A percentile compares a stretch with the other conserved stretches of the same genome.
These are phyloP conservation scores for Cyclotella sp. DNA, from an alignment of 108 stramenopile genomes.

Conservation along the genomic window DNA sequence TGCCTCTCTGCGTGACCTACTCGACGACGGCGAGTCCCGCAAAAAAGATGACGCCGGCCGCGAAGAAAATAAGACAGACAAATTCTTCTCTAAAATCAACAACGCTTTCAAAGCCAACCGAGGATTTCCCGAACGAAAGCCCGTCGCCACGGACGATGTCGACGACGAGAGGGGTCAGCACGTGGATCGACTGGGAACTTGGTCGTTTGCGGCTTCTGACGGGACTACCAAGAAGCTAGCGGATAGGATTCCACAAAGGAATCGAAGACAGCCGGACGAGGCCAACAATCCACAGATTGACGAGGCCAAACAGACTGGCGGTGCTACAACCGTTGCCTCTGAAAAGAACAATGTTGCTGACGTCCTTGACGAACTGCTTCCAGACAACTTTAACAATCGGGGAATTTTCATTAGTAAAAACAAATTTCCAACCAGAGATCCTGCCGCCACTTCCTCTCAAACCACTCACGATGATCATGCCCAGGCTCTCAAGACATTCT, in stretches of 20 bases:
- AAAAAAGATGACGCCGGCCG: not conserved
- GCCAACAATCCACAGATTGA: not conserved
- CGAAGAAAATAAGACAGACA: not conserved
- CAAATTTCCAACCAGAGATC: conserved; percentile 9
- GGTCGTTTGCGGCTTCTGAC: not conserved
- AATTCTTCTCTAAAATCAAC: conserved; percentile 14
- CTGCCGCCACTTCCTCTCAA: not conserved
- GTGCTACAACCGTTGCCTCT: not conserved
- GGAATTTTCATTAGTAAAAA: conserved; percentile 1
- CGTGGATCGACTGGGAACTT: conserved; percentile 7
- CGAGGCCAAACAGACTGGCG: not conserved
- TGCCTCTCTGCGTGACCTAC: conserved; percentile 7
- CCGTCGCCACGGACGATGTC: not conserved
- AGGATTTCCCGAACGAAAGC: not conserved
- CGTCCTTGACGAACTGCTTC: not conserved
- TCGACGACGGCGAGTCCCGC: not conserved
- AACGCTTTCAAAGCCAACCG: not conserved
- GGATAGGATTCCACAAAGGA: not conserved
- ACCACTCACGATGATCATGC: conserved; percentile 10
- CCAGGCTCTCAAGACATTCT: conserved; percentile 20
- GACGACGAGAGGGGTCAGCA: conserved; percentile 10
- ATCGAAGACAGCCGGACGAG: not conserved
- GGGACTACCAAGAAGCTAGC: not conserved
- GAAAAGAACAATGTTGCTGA: not conserved
- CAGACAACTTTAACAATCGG: conserved; percentile 25